These are phyloP conservation scores for Taiozyma sp. DNA, from an alignment of 1,139 yeast species.

Conservation along the genomic window DNA sequence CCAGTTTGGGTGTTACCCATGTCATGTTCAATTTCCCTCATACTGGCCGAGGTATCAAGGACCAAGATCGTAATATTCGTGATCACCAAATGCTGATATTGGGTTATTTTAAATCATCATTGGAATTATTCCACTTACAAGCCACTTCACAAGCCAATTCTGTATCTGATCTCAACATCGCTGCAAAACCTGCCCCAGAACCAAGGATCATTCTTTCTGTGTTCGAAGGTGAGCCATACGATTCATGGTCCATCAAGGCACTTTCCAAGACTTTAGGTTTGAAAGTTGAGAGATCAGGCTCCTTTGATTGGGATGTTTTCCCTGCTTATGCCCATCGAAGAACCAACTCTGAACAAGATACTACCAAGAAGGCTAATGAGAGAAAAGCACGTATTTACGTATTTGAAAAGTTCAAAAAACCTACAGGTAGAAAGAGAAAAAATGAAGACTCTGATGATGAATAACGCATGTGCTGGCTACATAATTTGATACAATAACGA, in stretches of 20 bases:
- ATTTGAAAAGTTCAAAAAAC: slow-evolving; percentile 43
- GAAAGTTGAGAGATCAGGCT: slow-evolving; percentile 57
- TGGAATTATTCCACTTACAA: slow-evolving; percentile 41
- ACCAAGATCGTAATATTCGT: slow-evolving; percentile 72
- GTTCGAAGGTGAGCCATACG: slow-evolving; percentile 92
- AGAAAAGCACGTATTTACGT: slow-evolving; percentile 73
- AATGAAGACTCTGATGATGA: slow-evolving; percentile 18
- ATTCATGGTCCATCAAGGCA: slow-evolving; percentile 73
- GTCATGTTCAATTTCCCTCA: slow-evolving; percentile 93
- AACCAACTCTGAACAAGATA: slow-evolving; percentile 70
- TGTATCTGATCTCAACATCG: slow-evolving; percentile 20
- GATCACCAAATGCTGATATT: slow-evolving; percentile 73
- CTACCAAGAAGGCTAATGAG: slow-evolving; percentile 71
- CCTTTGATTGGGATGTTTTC: slow-evolving; percentile 66
- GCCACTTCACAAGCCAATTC: slow-evolving; percentile 1
- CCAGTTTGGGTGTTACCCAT: slow-evolving; percentile 38
- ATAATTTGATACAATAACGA: background rate
- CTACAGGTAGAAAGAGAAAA: slow-evolving; percentile 20
- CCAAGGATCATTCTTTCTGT: slow-evolving; percentile 58
- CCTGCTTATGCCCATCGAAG: slow-evolving; percentile 76
- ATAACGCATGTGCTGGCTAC: background rate
- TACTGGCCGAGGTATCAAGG: slow-evolving; percentile 82
- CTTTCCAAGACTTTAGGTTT: slow-evolving; percentile 55
- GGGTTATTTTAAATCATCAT: slow-evolving; percentile 56
- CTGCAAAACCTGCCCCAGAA: slow-evolving; percentile 13